Evolutionary conservation across 164 flowering plant genomes (phyloP), one percentile per base, ranked within the genome.

Genomic region (Nymphaea thermarum): DNA sequence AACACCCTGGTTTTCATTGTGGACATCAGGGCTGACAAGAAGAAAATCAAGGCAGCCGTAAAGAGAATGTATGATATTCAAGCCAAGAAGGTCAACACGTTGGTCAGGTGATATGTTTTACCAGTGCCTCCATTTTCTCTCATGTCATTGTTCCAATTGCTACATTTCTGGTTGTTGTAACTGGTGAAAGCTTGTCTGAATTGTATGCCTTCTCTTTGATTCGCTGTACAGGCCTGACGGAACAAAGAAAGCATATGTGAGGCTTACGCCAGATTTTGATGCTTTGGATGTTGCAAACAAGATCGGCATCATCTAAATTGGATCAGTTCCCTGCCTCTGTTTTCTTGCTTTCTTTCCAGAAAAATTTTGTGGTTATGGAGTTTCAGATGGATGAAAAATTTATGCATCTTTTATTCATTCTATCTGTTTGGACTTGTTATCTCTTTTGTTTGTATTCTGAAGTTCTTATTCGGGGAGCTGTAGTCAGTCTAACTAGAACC

Each of bases 31-130:
- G 88, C 95, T 11, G 86, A 89, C 77, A 89, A 89, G 85, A 89
- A 89, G 77, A 89, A 85, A 79, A 87, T 89, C 43, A 89, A 89
- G 79, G 86, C 71, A 78, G 90, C 91, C 0, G 88, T 89, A 15
- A 89, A 85, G 81, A 87, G 87, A 77, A 89, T 89, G 95, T 89
- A 89, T 66, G 95, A 89, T 57, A 89, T 89, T 65, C 90, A 89
- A 79, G 75, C 96, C 66, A 86, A 89, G 90, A 89, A 89, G 74
- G 92, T 89, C 45, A 89, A 87, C 61, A 89, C 96, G 42, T 78
- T 89, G 78, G 86, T 89, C 86, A 87, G 95, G 91, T 86, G 68
- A 63, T 25, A 25, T 25, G 36, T 1, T 25, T 25, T 25, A 25
- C 36, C 36, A 25, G 17, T 43, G 60, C 55, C 2, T 47, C 11